These are phyloP conservation scores for Collybia sordida DNA, from an alignment of 768 basidiomycete genomes.

Conservation along the genomic window DNA sequence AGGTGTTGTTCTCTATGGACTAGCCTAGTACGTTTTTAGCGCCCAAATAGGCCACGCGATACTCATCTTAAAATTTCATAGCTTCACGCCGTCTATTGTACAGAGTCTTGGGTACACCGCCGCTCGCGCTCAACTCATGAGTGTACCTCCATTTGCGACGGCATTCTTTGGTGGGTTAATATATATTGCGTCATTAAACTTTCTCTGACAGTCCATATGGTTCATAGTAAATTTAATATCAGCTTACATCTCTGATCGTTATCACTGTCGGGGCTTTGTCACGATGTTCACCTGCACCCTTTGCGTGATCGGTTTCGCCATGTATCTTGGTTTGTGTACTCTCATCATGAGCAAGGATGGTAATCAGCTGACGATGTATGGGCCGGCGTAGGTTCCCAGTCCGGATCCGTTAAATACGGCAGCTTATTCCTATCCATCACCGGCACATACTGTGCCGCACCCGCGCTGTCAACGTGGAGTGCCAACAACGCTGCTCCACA, in stretches of 20 bases:
- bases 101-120: conserved; percentile 56
- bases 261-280: conserved; percentile 47
- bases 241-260: conserved; percentile 53
- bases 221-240: conserved; percentile 29
- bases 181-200: neutral
- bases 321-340: conserved; percentile 47
- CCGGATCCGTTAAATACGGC: conserved; percentile 45
- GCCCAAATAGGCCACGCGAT: neutral
- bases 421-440: conserved; percentile 56
- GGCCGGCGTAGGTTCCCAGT: conserved; percentile 29
- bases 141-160: conserved; percentile 53
- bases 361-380: too few species aligned
- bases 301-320: conserved; percentile 49
- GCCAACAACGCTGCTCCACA: conserved; percentile 63
- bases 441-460: conserved; percentile 53
- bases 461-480: conserved; percentile 56
- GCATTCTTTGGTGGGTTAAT: conserved; percentile 45
- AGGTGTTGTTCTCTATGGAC: conserved; percentile 45
- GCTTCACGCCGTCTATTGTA: conserved; percentile 76
- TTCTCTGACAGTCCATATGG: neutral
- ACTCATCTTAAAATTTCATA: conserved; percentile 16
- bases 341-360: neutral
- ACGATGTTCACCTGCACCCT: conserved; percentile 43
- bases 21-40: conserved; percentile 42
- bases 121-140: conserved; percentile 58